These are phyloP conservation scores for Theileria parva DNA, from an alignment of 169 alveolate genomes.

Conservation along the genomic window DNA sequence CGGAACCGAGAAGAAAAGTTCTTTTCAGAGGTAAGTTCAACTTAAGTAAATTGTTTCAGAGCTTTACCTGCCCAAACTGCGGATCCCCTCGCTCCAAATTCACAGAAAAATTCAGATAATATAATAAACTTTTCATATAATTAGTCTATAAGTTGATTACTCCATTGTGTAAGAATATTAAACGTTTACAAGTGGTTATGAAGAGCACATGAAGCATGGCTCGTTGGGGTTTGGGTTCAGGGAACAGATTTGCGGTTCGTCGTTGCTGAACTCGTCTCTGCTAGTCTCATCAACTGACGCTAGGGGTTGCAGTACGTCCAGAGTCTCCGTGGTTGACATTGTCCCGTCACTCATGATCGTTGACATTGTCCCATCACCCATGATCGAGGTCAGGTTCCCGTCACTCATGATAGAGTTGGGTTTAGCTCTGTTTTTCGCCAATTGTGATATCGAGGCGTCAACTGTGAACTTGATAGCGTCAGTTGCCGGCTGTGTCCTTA, in stretches of 20 bases:
- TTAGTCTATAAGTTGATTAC: too few species aligned
- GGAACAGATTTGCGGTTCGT: slow-evolving; percentile 45
- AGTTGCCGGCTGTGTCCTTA: slow-evolving; percentile 97
- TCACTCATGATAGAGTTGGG: slow-evolving; percentile 2
- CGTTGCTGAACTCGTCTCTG: slow-evolving; percentile 35
- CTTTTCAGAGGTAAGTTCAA: slow-evolving; percentile 65
- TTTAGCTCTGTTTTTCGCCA: slow-evolving; percentile 62
- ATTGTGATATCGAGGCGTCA: slow-evolving; percentile 80
- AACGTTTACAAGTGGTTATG: slow-evolving; percentile 22
- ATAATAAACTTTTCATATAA: too few species aligned
- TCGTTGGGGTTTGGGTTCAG: slow-evolving; percentile 68
- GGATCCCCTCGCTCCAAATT: slow-evolving; percentile 60
- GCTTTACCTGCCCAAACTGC: slow-evolving; percentile 69
- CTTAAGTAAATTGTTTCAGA: slow-evolving; percentile 19
- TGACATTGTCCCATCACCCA: slow-evolving; percentile 6
- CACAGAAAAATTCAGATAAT: slow-evolving; percentile 32
- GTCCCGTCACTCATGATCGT: slow-evolving; percentile 56
- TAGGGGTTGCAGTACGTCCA: slow-evolving; percentile 36
- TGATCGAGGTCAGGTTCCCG: slow-evolving; percentile 26
- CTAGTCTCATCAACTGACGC: neutral
- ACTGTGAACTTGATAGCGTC: slow-evolving; percentile 98
- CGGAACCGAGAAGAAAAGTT: slow-evolving; percentile 74
- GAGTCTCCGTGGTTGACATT: slow-evolving; percentile 56
- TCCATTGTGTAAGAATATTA: neutral
- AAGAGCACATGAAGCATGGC: slow-evolving; percentile 77